Base-by-base conservation (phyloP, 148 eudicot species). In the Dianthus caryophyllus region DNA sequence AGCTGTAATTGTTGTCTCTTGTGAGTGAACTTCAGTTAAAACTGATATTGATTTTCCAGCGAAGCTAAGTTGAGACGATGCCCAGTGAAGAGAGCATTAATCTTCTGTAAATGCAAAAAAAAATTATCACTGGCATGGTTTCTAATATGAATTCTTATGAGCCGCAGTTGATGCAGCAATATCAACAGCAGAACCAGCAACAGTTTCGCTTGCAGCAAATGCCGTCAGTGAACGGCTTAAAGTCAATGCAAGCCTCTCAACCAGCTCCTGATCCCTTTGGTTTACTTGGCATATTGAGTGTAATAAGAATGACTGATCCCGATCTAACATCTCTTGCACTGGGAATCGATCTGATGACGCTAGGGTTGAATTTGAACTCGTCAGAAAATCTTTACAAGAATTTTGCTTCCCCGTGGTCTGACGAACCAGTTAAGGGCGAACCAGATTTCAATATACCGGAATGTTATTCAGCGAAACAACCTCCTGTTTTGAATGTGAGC, bases 371-470 rank as follows among this genome's bases (percentile, higher is more conserved):
- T 67, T 74, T 90, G 69, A 90, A 88, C 65, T 81, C 97, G 16
- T 47, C 87, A 8, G 97, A 88, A 73, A 88, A 88, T 80, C 86
- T 90, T 64, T 75, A 87, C 76, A 87, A 86, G 73, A 84, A 86
- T 64, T 90, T 88, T 76, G 87, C 85, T 57, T 85, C 97, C 25
- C 97, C 97, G 9, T 90, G 97, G 97, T 84, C 97, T 56, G 95
- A 88, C 64, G 97, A 90, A 73, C 91, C 95, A 41, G 80, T 87
- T 62, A 90, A 85, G 83, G 91, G 94, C 31, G 91, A 87, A 68
- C 89, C 88, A 16, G 97, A 90, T 64, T 87, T 85, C 69, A 77
- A 69, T 47, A 84, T 83, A 75, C 97, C 97, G 0, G 88, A 76
- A 67, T 90, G 97, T 80, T 90, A 87, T 74, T 81, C 78, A 76